Evolutionary conservation across 768 basidiomycete species (phyloP).

Genomic region (Rubroboletus pulcherrimus): DNA sequence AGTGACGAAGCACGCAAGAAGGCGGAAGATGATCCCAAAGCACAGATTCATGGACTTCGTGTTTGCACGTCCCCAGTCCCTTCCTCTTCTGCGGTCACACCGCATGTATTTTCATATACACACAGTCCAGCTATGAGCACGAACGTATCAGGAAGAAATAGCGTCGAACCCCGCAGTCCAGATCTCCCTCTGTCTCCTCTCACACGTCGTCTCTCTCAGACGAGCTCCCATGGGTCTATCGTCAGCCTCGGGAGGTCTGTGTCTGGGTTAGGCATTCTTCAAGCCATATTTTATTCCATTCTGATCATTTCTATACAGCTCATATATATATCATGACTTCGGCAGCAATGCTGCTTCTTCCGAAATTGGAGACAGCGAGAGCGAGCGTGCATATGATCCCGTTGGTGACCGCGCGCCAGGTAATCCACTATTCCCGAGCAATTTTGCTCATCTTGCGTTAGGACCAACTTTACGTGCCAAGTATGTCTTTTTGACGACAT

Average conservation of each 20-base stretch:
- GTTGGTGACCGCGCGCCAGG: constrained; percentile 67
- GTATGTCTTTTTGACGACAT: constrained; percentile 28
- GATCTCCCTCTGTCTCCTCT: constrained; percentile 18
- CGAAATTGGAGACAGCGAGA: constrained; percentile 26
- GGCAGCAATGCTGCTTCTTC: constrained; percentile 11
- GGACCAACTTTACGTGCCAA: constrained; percentile 63
- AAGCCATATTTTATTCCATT: not conserved
- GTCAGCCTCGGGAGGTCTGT: constrained; percentile 26
- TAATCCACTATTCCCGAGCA: constrained; percentile 77
- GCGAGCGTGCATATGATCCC: constrained; percentile 40
- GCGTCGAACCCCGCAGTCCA: constrained; percentile 25
- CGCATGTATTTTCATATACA: constrained; percentile 26
- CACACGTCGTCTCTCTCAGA: constrained; percentile 22
- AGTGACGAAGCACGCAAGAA: constrained; percentile 17
- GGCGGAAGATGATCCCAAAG: constrained; percentile 15
- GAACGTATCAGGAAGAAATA: constrained; percentile 18
- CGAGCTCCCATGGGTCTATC: constrained; percentile 26
- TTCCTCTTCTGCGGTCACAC: constrained; percentile 21
- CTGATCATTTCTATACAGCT: constrained; percentile 9
- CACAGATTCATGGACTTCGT: constrained; percentile 55
- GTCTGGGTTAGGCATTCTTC: constrained; percentile 16
- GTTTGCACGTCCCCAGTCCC: constrained; percentile 46
- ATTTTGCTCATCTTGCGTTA: constrained; percentile 63
- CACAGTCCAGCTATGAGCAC: constrained; percentile 18
- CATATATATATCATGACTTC: constrained; percentile 15